Evolutionary conservation across 2,329 filamentous ascomycete genomes (phyloP).

Genomic region (Sphaerulina vaccinii): DNA sequence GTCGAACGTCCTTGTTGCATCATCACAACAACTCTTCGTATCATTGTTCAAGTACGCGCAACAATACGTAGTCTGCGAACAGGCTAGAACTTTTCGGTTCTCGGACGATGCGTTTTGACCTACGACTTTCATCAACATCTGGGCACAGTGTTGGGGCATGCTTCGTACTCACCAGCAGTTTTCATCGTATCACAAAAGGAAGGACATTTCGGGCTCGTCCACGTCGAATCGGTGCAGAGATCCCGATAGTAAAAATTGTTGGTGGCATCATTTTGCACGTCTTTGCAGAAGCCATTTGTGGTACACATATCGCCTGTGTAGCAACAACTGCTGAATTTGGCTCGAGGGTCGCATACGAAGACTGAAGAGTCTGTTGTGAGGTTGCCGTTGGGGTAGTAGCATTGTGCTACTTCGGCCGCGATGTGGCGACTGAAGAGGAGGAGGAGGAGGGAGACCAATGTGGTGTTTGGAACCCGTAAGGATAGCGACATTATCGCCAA

Average conservation of each 20-base stretch:
- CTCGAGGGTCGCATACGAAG: neutral
- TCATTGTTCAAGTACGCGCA: neutral
- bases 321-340: neutral
- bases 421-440: too few species aligned
- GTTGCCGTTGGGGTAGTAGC: neutral
- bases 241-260: neutral
- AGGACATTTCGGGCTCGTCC: neutral
- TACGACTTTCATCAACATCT: too few species aligned
- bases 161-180: too few species aligned
- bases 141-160: too few species aligned
- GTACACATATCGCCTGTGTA: neutral
- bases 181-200: too few species aligned
- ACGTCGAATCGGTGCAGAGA: neutral
- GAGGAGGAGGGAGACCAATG: too few species aligned
- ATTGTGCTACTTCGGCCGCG: too few species aligned
- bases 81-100: neutral
- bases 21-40: neutral
- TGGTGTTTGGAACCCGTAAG: too few species aligned
- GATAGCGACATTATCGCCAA: too few species aligned
- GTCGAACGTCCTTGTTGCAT: neutral
- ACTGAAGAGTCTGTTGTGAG: slow-evolving; percentile 15
- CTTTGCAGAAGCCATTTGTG: neutral
- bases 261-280: neutral
- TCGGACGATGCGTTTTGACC: neutral
- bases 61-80: neutral